Evolutionary conservation across 768 basidiomycete species (phyloP), one percentile per base, ranked within the genome.

Genomic region (Lyophyllum atratum): DNA sequence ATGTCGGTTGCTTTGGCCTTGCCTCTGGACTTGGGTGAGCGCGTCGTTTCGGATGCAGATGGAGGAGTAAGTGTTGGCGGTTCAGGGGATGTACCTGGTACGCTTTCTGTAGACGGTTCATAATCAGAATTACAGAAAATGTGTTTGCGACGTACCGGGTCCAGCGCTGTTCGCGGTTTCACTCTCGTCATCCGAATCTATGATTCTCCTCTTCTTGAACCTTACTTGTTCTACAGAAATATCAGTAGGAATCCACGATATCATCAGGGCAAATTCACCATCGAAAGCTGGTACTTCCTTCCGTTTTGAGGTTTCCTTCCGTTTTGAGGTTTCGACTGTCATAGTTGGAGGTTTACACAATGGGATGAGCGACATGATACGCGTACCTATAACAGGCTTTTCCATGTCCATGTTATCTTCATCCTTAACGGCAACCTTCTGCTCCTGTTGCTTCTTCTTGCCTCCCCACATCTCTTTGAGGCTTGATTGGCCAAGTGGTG

Each of bases 401-500:
- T 72, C 72, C 15, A 70, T 69, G 2, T 72, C 69, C 72, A 73
- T 72, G 48, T 65, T 52, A 53, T 56, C 64, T 34, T 64, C 42
- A 25, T 21, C 49, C 19, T 54, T 46, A 39, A 43, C 33, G n/a
- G 25, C 69, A 49, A 52, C 59, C 48, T 60, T 72, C 14, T 66
- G 48, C 58, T 52, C 64, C 52, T 47, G 60, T 59, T 51, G 61
- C 55, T 54, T 67, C 66, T 58, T 68, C 58, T 65, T 68, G 47
- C 56, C 59, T 53, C 76, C 78, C 89, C 90, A 93, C 76, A 91
- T 79, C 53, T 92, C 89, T 55, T 83, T 78, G 37, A 94, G 81
- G 64, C 77, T 92, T n/a, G 90, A 78, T 68, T 94, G 92, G 56
- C 91, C 90, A 7, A 87, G 84, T 0, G 88, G 87, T 26, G 83